Percentiles rank a stretch among this genome's conserved stretches.
Evolutionary conservation across 768 basidiomycete species (phyloP).

Genomic region (Amanita phalloides): DNA sequence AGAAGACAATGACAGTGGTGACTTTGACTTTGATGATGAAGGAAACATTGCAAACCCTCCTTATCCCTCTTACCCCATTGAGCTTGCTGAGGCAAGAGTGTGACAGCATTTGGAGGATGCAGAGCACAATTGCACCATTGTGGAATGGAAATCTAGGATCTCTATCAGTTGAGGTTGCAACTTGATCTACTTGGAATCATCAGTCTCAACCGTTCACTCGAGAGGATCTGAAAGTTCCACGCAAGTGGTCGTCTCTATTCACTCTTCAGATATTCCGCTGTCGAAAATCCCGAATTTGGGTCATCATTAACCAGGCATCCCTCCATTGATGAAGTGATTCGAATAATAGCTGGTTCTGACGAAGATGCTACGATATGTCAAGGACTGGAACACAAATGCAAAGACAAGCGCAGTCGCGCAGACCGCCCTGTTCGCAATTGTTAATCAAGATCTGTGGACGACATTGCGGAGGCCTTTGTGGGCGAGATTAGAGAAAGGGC

Average conservation of each 20-base stretch:
- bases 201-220: no score
- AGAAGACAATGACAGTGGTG: no score
- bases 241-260: constrained; percentile 54
- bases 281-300: constrained; percentile 11
- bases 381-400: constrained; percentile 95
- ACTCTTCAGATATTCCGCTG: constrained; percentile 50
- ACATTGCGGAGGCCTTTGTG: constrained; percentile 59
- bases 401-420: constrained; percentile 83
- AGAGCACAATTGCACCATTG: no score
- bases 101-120: no score
- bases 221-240: no score
- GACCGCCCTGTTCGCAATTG: constrained; percentile 65
- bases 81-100: no score
- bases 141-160: no score
- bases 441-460: constrained; percentile 71
- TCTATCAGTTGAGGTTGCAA: no score
- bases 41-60: no score
- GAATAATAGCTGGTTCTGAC: constrained; percentile 62
- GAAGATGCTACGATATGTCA: constrained; percentile 69
- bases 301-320: constrained; percentile 52
- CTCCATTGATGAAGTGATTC: constrained; percentile 76
- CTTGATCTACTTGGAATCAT: no score
- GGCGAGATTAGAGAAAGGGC: constrained; percentile 16
- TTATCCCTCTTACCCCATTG: no score
- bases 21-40: no score